Base-by-base conservation (phyloP, 495 filamentous ascomycete species). In the Bombardia bombarda region DNA sequence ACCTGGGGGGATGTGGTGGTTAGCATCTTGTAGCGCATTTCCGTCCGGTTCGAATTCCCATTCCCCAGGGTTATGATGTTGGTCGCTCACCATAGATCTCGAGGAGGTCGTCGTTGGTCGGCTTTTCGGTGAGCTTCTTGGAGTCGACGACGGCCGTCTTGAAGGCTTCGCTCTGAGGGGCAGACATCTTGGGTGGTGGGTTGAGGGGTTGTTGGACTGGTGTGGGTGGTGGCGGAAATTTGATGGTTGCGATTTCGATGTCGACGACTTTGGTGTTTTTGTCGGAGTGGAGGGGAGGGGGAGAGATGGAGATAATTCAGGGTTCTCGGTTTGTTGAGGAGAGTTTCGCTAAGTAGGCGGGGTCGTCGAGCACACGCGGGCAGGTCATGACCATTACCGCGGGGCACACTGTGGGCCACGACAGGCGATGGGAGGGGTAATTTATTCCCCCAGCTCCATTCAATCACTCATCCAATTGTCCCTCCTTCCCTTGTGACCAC, bases 91-190 rank as follows among this genome's bases (percentile, higher is more conserved):
- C 67, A 38, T 72, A 74, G 49, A 72, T 60, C 43, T 66, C 70
- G 49, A 80, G 70, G 17, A 80, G 64, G 19, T 79, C 72, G 12
- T 74, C 64, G 62, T 78, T 75, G 49, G 40, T 58, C 9, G 76
- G 79, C 68, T 77, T 79, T 44, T 65, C 61, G 40, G 72, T 76
- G 42, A 86, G 69, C 68, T 84, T 79, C 59, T 74, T 73, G 63
- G 65, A 73, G 49, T 85, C 78, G 57, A 69, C 69, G 50, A 82
- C 75, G 40, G 84, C 77, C 51, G 68, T 72, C 52, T 74, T 54
- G 67, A 82, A 82, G 32, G 67, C 74, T 37, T 66, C 58, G 57
- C 61, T 67, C 55, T 66, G 69, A 21, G 59, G 47, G 26, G 56
- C 49, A 42, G 63, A 52, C 69, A 73, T 72, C 23, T 28, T 45